Percentiles rank a stretch among this genome's conserved stretches.
phyloP scores from a whole-genome alignment of 495 filamentous ascomycete species.

The Monascus purpureus region DNA sequence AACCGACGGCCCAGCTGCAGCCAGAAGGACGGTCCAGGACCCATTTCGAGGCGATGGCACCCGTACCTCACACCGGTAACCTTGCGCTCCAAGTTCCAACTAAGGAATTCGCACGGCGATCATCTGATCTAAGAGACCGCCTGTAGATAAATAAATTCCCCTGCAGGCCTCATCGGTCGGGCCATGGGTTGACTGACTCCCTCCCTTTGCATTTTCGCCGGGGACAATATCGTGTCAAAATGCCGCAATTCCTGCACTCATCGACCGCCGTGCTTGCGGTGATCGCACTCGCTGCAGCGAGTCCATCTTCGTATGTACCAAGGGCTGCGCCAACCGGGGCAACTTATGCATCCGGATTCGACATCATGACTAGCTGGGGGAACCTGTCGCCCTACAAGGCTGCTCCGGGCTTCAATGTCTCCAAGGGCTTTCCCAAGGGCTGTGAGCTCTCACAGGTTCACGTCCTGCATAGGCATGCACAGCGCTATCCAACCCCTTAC shows the following conservation, averaged over 20 bases:
- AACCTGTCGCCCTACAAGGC: slow-evolving; percentile 35
- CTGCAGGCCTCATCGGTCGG: too few relatives aligned
- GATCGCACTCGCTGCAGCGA: not conserved
- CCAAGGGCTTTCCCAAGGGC: slow-evolving; percentile 33
- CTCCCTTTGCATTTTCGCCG: too few relatives aligned
- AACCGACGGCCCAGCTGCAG: too few relatives aligned
- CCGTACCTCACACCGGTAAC: too few relatives aligned
- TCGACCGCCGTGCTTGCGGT: not conserved
- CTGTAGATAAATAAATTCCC: too few relatives aligned
- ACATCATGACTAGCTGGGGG: slow-evolving; percentile 26
- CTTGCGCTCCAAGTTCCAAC: too few relatives aligned
- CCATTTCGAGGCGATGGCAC: too few relatives aligned
- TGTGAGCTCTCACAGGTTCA: slow-evolving; percentile 41
- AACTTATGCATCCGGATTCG: slow-evolving; percentile 19
- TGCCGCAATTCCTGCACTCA: not conserved
- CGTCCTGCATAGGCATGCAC: slow-evolving; percentile 37
- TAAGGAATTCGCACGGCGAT: too few relatives aligned
- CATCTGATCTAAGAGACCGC: too few relatives aligned
- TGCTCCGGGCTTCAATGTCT: slow-evolving; percentile 22
- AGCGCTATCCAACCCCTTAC: slow-evolving; percentile 30
- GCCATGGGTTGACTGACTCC: too few relatives aligned
- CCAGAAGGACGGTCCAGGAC: too few relatives aligned
- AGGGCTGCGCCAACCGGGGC: slow-evolving; percentile 14
- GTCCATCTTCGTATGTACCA: slow-evolving; percentile 2
- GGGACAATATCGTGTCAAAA: too few relatives aligned